Evolutionary conservation across 139 green algal genomes (phyloP).

Genomic region (Limnomonas spitsbergensis): DNA sequence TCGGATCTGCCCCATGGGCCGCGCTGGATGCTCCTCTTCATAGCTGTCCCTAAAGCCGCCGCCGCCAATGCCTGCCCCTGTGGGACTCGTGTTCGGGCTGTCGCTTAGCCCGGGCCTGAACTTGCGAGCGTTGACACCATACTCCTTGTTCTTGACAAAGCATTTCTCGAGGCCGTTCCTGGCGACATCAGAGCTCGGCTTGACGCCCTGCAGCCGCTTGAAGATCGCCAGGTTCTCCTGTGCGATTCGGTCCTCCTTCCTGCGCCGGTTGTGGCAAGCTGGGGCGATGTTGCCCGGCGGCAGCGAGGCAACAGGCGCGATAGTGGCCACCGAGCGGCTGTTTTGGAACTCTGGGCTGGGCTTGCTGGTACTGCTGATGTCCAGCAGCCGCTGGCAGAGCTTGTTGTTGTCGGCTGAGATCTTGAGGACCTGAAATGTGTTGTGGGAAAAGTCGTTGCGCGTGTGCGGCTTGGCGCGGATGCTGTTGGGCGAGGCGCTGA

Average conservation of each 20-base stretch:
- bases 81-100: too few species aligned
- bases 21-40: too few species aligned
- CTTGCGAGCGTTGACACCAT: conserved; percentile 32
- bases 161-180: conserved; percentile 23
- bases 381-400: conserved; percentile 40
- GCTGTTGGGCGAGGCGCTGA: conserved; percentile 15
- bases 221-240: conserved; percentile 48
- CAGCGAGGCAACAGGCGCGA: neutral
- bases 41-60: too few species aligned
- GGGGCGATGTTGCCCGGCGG: neutral
- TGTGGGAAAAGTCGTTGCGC: conserved; percentile 17
- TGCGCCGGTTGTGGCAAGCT: neutral
- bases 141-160: conserved; percentile 19
- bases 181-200: conserved; percentile 22
- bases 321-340: neutral
- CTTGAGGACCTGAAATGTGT: conserved; percentile 3
- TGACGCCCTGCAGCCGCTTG: conserved; percentile 44
- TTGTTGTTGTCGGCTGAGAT: conserved; percentile 39
- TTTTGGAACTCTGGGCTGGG: neutral
- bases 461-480: conserved; percentile 13
- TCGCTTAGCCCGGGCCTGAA: too few species aligned
- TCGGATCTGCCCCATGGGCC: too few species aligned
- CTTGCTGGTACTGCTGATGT: conserved; percentile 22
- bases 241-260: conserved; percentile 41
- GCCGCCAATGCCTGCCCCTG: too few species aligned